A percentile compares a stretch with the other conserved stretches of the same genome.
Evolutionary conservation across 306 rosid genomes (phyloP).

Genomic region (Argentina anserina): DNA sequence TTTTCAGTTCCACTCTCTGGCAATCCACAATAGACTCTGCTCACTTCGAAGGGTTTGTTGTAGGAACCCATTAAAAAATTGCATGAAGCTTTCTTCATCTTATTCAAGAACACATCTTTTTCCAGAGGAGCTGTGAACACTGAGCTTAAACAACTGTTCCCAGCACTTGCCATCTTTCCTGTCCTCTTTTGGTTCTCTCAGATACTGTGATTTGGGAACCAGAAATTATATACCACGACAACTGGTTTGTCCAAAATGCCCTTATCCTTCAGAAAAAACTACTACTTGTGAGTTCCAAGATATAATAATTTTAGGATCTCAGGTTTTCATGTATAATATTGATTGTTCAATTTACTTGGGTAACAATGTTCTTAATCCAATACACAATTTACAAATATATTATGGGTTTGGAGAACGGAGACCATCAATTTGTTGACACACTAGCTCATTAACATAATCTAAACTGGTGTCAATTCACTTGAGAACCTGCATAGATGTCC

Average conservation of each 20-base stretch:
- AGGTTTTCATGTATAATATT: not conserved
- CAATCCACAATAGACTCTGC: conserved; percentile 41
- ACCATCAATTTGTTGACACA: conserved; percentile 5
- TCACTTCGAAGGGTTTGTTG: conserved; percentile 12
- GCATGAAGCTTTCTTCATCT: conserved; percentile 21
- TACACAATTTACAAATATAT: not conserved
- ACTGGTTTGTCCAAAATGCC: conserved; percentile 31
- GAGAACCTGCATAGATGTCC: conserved; percentile 29
- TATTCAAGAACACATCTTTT: conserved; percentile 24
- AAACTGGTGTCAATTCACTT: conserved; percentile 31
- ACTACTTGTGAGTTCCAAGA: not conserved
- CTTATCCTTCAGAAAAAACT: conserved; percentile 3
- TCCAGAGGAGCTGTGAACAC: conserved; percentile 31
- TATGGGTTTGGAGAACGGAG: not conserved
- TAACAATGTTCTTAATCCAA: not conserved
- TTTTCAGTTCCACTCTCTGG: conserved; percentile 57
- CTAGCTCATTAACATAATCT: not conserved
- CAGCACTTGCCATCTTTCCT: conserved; percentile 37
- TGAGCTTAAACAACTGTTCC: conserved; percentile 36
- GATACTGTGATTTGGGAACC: not conserved
- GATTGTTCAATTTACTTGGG: not conserved
- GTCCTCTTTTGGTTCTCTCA: not conserved
- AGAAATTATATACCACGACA: not conserved
- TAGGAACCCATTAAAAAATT: conserved; percentile 17
- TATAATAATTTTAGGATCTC: not conserved